Conservation (phyloP, 2,329 filamentous ascomycete species). For the Ophiostoma sp. region DNA sequence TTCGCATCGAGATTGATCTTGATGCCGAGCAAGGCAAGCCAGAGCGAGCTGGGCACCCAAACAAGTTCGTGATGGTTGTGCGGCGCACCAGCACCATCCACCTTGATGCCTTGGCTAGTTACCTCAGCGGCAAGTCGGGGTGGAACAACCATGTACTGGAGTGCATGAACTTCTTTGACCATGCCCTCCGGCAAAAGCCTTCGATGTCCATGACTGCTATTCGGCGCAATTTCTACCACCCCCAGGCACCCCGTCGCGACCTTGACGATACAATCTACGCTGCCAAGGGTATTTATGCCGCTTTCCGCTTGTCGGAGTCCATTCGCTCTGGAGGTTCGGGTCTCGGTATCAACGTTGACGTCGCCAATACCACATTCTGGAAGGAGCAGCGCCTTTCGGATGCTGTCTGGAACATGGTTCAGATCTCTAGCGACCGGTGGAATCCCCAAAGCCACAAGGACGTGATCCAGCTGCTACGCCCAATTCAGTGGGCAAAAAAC, state of each 20-base stretch:
- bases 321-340: conserved; percentile 47
- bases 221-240: conserved; percentile 76
- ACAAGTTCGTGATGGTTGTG: conserved; percentile 57
- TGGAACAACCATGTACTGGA: conserved; percentile 67
- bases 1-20: conserved; percentile 62
- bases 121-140: conserved; percentile 54
- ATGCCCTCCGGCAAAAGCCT: conserved; percentile 76
- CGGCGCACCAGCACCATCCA: conserved; percentile 62
- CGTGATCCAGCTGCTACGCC: conserved; percentile 34
- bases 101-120: conserved; percentile 59
- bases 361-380: conserved; percentile 91
- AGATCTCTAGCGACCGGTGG: conserved; percentile 28
- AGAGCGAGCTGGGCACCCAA: conserved; percentile 34
- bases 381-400: conserved; percentile 39
- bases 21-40: conserved; percentile 53
- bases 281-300: conserved; percentile 84
- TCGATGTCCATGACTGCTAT: conserved; percentile 62
- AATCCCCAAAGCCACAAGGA: conserved; percentile 27
- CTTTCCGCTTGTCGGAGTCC: conserved; percentile 66
- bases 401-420: conserved; percentile 33
- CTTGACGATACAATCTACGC: conserved; percentile 60
- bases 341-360: conserved; percentile 80
- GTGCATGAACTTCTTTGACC: conserved; percentile 82
- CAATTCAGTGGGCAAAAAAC: conserved; percentile 30
- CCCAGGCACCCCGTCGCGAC: conserved; percentile 41